These are phyloP conservation scores for Cochliopodium minus DNA, from an alignment of 208 protist genomes.

Conservation along the genomic window DNA sequence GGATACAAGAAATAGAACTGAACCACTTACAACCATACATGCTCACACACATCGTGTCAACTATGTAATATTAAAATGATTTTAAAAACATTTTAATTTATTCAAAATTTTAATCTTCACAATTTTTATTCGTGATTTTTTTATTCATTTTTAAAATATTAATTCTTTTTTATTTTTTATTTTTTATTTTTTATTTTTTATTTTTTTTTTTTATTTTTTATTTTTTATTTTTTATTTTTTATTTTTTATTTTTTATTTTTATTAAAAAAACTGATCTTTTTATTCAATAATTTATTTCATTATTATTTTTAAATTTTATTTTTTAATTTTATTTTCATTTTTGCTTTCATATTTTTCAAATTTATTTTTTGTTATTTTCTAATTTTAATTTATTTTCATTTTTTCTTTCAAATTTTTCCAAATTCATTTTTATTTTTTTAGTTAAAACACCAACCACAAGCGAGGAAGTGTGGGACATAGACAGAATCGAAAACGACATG, in stretches of 20 bases:
- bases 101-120: slow-evolving; percentile 6
- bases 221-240: neutral
- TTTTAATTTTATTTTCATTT: slow-evolving; percentile 8
- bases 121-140: slow-evolving; percentile 9
- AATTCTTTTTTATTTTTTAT: slow-evolving; percentile 8
- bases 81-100: no score
- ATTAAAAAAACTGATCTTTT: neutral
- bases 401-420: slow-evolving; percentile 4
- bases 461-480: no score
- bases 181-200: slow-evolving; percentile 11
- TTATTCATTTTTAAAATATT: slow-evolving; percentile 8
- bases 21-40: no score
- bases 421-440: slow-evolving; percentile 4
- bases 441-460: no score
- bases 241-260: slow-evolving; percentile 1
- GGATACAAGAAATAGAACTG: no score
- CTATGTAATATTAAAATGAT: no score
- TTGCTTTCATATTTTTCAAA: slow-evolving; percentile 11
- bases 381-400: neutral
- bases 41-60: no score
- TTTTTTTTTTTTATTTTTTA: slow-evolving; percentile 9
- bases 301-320: slow-evolving; percentile 3
- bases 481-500: no score
- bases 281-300: slow-evolving; percentile 4
- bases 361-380: slow-evolving; percentile 12